Base-by-base conservation (phyloP, 2,329 filamentous ascomycete species). In the Ophiocordyceps camponoti-leonardi region DNA sequence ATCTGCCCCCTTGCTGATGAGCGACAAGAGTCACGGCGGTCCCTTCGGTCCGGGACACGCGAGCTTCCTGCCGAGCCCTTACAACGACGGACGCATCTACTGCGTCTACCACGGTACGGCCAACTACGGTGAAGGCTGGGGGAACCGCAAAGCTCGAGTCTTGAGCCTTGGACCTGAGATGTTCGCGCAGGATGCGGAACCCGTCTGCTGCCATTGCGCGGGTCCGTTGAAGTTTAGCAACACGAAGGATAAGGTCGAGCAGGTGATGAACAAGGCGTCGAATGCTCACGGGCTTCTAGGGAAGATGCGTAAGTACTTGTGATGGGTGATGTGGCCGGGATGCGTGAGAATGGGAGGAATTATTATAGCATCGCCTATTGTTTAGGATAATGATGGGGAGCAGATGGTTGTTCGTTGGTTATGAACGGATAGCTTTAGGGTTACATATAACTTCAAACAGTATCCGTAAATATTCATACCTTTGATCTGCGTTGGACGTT, bases 11-110 rank as follows among this genome's bases (percentile, higher is more conserved):
- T 41, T 50, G 37, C 46, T 50, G 10, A n/a, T 44, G 18, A 50
- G 46, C 39, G 47, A 50, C 31, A 41, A 47, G 35, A 37, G 41
- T 6, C 48, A 44, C 44, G 47, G 45, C 2, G 49, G 47, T 3
- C 49, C 47, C 14, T 50, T 47, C 16, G 49, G 45, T 3, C 49
- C 49, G 1, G 49, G 49, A 12, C 47, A 55, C 40, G 51, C 52
- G 35, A 54, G 52, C 47, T 51, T 55, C 43, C 16, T 55, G 31
- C 48, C 48, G 22, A 55, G 52, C 46, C 52, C 53, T 14, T 47
- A 52, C 13, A 43, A 43, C 12, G 49, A 49, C 42, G 42, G 23
- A 20, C 45, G 46, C 20, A 42, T 49, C 11, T 49, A 46, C 35
- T 49, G 49, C 42, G 19, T 50, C 42, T 50, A 49, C 35, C 49